These are phyloP conservation scores for Penicillium expansum DNA, from an alignment of 2,329 filamentous ascomycete species.

Conservation along the genomic window DNA sequence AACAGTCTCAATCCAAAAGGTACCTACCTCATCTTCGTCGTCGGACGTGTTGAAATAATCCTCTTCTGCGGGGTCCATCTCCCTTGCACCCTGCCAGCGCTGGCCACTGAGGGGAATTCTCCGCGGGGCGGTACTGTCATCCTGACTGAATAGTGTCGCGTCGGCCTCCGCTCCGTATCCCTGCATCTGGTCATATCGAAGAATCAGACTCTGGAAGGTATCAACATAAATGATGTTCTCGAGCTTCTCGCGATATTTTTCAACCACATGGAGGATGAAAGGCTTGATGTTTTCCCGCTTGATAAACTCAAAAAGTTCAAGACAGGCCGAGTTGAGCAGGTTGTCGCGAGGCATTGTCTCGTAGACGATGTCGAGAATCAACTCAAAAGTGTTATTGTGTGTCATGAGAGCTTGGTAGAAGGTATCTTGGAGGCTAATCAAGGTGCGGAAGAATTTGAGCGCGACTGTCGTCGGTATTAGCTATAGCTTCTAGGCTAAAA, in stretches of 20 bases:
- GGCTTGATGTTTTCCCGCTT: conserved; percentile 78
- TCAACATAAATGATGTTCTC: conserved; percentile 76
- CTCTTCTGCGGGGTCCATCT: conserved; percentile 81
- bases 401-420: conserved; percentile 86
- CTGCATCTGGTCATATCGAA: conserved; percentile 75
- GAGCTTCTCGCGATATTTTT: conserved; percentile 76
- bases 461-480: conserved; percentile 57
- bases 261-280: conserved; percentile 78
- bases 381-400: conserved; percentile 75
- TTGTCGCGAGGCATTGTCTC: conserved; percentile 90
- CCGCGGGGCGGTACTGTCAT: conserved; percentile 56
- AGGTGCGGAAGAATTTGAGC: conserved; percentile 87
- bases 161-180: conserved; percentile 65
- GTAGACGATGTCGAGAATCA: conserved; percentile 78
- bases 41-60: conserved; percentile 92
- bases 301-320: conserved; percentile 92
- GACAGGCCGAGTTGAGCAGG: conserved; percentile 84
- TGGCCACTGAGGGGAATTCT: conserved; percentile 54
- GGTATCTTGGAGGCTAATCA: conserved; percentile 81
- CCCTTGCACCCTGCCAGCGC: conserved; percentile 70
- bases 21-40: conserved; percentile 67
- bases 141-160: conserved; percentile 65
- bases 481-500: neutral
- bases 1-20: neutral
- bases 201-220: conserved; percentile 74